phyloP scores from a whole-genome alignment of 1,284 basidiomycete species.

The Golubevia sp. region DNA sequence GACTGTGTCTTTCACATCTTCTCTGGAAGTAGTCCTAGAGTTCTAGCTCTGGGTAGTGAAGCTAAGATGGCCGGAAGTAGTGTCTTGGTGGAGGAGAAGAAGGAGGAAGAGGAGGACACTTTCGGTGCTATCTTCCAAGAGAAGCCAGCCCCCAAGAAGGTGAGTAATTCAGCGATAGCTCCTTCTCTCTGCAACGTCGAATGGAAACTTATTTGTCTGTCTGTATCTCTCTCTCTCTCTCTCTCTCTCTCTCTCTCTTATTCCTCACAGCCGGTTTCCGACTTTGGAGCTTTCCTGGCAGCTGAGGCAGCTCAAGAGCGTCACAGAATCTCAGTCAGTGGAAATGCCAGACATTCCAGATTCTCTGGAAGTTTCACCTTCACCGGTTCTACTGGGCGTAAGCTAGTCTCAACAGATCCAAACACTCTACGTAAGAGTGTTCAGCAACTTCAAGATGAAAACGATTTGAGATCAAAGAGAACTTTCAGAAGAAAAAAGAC shows the following conservation, averaged over 20 bases:
- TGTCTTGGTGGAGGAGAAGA: not conserved
- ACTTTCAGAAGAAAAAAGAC: slow-evolving; percentile 25
- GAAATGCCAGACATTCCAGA: not conserved
- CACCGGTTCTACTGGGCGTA: slow-evolving; percentile 37
- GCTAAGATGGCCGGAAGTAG: not conserved
- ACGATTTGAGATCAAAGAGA: slow-evolving; percentile 21
- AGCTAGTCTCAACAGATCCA: slow-evolving; percentile 37
- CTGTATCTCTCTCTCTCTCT: no score
- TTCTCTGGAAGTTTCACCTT: slow-evolving; percentile 27
- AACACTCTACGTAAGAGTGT: slow-evolving; percentile 38
- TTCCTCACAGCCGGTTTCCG: not conserved
- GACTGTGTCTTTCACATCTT: slow-evolving; percentile 58
- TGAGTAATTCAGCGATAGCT: no score
- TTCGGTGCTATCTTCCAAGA: not conserved
- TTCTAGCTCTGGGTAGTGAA: not conserved
- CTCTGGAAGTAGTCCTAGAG: slow-evolving; percentile 16
- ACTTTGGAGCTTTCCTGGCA: not conserved
- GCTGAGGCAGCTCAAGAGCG: no score
- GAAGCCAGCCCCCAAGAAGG: not conserved
- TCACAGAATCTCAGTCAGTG: no score
- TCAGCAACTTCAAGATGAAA: slow-evolving; percentile 39
- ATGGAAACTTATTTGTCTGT: no score
- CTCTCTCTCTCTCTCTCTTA: no score
- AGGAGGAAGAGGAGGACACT: not conserved
- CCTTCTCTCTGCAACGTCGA: no score